phyloP scores from a whole-genome alignment of 176 grass and related monocot species.

The Lolium rigidum region DNA sequence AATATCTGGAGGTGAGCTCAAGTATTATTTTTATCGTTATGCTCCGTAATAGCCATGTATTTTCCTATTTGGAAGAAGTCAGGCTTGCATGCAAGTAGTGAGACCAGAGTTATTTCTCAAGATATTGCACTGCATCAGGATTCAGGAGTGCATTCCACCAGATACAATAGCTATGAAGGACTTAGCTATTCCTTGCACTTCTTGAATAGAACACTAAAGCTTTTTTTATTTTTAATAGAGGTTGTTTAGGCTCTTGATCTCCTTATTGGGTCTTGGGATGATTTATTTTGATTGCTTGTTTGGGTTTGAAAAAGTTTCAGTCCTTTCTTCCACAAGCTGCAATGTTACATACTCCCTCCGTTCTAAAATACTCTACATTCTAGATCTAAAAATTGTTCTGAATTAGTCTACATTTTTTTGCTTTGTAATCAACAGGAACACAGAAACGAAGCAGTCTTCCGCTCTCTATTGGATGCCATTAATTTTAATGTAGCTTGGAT shows the following conservation, averaged over 20 bases:
- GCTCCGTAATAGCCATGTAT: constrained; percentile 19
- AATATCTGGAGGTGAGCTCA: constrained; percentile 65
- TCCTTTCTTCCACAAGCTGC: constrained; percentile 27
- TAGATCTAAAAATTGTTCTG: too few relatives aligned
- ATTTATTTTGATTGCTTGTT: constrained; percentile 1
- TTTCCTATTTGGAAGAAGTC: constrained; percentile 24
- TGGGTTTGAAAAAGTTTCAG: background rate
- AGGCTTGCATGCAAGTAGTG: constrained; percentile 10
- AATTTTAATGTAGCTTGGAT: too few relatives aligned
- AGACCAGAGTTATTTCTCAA: background rate
- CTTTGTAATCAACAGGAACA: too few relatives aligned
- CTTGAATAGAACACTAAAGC: background rate
- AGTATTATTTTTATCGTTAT: constrained; percentile 28
- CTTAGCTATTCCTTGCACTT: background rate
- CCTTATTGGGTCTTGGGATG: background rate
- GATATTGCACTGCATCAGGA: background rate
- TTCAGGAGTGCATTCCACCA: constrained; percentile 18
- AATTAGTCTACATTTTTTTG: too few relatives aligned
- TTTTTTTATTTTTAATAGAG: background rate
- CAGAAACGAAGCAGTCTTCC: too few relatives aligned
- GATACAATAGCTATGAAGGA: background rate
- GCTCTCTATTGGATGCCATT: too few relatives aligned
- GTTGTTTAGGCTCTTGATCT: background rate
- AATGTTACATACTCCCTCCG: background rate
- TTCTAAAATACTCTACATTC: too few relatives aligned